phyloP scores from a whole-genome alignment of 176 grass and related monocot species.

The Saccharum spontaneum region DNA sequence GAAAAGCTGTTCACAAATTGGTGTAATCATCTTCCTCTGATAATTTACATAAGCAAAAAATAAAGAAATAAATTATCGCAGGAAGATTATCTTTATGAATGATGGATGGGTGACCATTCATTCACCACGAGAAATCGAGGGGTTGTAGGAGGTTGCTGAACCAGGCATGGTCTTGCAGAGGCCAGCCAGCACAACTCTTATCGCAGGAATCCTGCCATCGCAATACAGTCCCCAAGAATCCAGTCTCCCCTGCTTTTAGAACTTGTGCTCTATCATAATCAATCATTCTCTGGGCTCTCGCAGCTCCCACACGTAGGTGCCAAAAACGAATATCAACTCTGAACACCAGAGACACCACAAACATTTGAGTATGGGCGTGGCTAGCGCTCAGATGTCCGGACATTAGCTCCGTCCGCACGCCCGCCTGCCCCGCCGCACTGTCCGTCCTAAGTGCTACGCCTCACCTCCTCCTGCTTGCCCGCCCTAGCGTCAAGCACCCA shows the following conservation, averaged over 20 bases:
- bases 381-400: no score
- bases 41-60: not conserved
- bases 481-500: no score
- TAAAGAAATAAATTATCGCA: not conserved
- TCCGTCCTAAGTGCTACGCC: no score
- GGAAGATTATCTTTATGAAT: not conserved
- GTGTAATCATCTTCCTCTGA: not conserved
- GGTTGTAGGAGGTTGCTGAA: not conserved
- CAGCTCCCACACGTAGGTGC: not conserved
- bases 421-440: no score
- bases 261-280: no score
- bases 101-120: not conserved
- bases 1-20: not conserved
- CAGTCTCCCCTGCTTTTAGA: not conserved
- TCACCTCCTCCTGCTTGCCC: no score
- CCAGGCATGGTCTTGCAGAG: not conserved
- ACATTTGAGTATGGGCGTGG: not conserved
- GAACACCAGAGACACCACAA: not conserved
- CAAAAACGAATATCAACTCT: not conserved
- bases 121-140: not conserved
- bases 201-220: not conserved
- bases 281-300: not conserved
- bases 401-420: no score
- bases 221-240: constrained; percentile 5
- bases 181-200: not conserved